Percentiles rank a stretch among this genome's conserved stretches.
Conservation (phyloP, 2,329 filamentous ascomycete genomes). For the Phaeomoniella chlamydospora region DNA sequence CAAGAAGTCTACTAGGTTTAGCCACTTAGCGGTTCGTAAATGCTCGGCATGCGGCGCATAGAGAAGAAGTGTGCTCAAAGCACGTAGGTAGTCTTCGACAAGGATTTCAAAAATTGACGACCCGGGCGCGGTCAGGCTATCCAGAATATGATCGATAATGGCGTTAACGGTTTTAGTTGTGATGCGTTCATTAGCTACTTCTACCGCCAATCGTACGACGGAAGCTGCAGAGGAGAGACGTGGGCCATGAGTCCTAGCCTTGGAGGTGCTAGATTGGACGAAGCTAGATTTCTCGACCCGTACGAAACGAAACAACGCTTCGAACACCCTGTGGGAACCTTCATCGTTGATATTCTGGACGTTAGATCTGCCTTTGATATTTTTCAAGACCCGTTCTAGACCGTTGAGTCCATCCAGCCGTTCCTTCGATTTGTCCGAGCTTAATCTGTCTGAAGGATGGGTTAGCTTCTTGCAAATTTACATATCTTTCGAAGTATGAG, state of each 20-base stretch:
- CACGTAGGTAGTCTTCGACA: conserved; percentile 63
- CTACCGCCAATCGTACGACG: conserved; percentile 57
- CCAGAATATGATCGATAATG: conserved; percentile 67
- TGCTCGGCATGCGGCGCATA: conserved; percentile 69
- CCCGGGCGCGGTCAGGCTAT: conserved; percentile 49
- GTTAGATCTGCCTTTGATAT: background rate
- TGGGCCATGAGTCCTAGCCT: conserved; percentile 32
- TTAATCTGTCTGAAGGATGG: background rate
- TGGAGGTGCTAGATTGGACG: conserved; percentile 39
- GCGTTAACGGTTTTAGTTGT: conserved; percentile 65
- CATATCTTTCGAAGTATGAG: too few relatives aligned
- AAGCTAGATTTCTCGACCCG: conserved; percentile 54
- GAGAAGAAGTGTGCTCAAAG: conserved; percentile 54
- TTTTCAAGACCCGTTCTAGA: conserved; percentile 2
- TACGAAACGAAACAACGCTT: conserved; percentile 62
- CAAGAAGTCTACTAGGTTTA: conserved; percentile 56
- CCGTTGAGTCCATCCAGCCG: conserved; percentile 3
- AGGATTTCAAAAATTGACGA: conserved; percentile 48
- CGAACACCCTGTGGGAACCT: conserved; percentile 67
- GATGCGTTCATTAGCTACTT: conserved; percentile 52
- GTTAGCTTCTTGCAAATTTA: too few relatives aligned
- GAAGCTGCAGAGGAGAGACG: conserved; percentile 56
- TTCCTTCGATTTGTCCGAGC: background rate
- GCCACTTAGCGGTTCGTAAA: conserved; percentile 55
- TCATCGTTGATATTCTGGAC: conserved; percentile 49